phyloP scores from a whole-genome alignment of 1,139 yeast species.

The Suhomyces bokatorum region DNA sequence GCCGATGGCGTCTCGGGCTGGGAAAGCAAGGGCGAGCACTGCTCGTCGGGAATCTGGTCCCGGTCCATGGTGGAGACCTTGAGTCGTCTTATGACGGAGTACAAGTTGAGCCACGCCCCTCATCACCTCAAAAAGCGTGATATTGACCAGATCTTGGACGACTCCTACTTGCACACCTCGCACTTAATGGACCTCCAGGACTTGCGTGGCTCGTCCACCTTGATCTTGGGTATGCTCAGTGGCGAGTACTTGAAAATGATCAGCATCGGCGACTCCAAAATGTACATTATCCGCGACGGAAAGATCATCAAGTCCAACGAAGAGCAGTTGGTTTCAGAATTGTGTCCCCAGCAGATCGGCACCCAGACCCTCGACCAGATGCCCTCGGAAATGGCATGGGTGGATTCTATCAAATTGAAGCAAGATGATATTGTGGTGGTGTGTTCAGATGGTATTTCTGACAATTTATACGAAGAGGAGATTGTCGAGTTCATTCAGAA shows the following conservation, averaged over 20 bases:
- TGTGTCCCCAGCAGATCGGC: conserved; percentile 60
- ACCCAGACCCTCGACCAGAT: conserved; percentile 46
- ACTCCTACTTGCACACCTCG: conserved; percentile 52
- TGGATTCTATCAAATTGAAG: conserved; percentile 40
- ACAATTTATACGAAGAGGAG: conserved; percentile 53
- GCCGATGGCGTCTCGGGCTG: conserved; percentile 68
- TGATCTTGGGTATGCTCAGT: conserved; percentile 51
- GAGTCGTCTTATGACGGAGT: conserved; percentile 49
- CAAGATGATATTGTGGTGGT: conserved; percentile 46
- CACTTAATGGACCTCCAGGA: conserved; percentile 54
- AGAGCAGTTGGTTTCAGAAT: conserved; percentile 47
- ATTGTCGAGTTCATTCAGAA: conserved; percentile 40
- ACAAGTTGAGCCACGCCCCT: conserved; percentile 44
- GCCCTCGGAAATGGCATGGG: conserved; percentile 55
- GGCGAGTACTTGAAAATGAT: conserved; percentile 50
- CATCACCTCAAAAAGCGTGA: conserved; percentile 46
- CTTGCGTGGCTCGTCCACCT: conserved; percentile 55
- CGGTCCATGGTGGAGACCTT: conserved; percentile 56
- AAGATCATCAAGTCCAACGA: conserved; percentile 46
- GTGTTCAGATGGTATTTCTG: conserved; percentile 59
- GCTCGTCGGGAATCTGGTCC: conserved; percentile 56
- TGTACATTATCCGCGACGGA: conserved; percentile 52
- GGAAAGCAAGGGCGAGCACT: conserved; percentile 45
- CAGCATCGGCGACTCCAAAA: conserved; percentile 57
- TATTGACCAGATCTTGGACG: conserved; percentile 50